Evolutionary conservation across 2,329 filamentous ascomycete species (phyloP), one percentile per base, ranked within the genome.

Genomic region (Aspergillus fischeri): DNA sequence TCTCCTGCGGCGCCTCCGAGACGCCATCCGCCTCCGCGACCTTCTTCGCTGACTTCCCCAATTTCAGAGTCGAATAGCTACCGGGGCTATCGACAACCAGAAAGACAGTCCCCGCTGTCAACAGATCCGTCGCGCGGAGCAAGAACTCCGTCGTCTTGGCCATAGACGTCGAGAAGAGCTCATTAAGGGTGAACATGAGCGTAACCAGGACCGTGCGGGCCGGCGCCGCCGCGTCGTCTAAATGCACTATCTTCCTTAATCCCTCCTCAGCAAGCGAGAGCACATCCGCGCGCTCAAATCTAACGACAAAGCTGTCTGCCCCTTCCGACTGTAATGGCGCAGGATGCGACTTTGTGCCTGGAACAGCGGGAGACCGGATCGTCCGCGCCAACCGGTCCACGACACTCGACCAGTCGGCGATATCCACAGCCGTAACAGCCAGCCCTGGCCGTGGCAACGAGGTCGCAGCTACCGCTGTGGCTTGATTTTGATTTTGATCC

Each of bases 81-180:
- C 94, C 94, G 0, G 94, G 91, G 65, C 91, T 96, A 72, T 99
- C 93, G 3, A 97, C 87, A 2, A 97, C 90, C 0, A 97, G 82
- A 1, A 97, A 77, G 42, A 93, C 73, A 2, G 90, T 84, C 0
- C 85, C 87, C 0, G 78, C 58, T 0, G 80, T 75, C 2, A 89
- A 70, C 1, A 76, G 63, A 1, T 83, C 77, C 0, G 89, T 90
- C 20, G 97, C 76, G 0, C 78, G 78, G 3, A 91, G 81, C 0
- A 99, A 80, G 62, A 97, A 87, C 3, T 80, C 78, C 0, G 93
- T 96, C 0, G 93, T 91, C 64, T 86, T 85, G 2, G 86, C 80
- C 25, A 92, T 84, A 1, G 87, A 91, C 0, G 84, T 80, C 0
- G 90, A 88, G 78, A 97, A 97, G 0, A 99, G 85, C 75, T 99